Base-by-base conservation (phyloP, 108 stramenopile genomes). In the Nitzschia sp. region DNA sequence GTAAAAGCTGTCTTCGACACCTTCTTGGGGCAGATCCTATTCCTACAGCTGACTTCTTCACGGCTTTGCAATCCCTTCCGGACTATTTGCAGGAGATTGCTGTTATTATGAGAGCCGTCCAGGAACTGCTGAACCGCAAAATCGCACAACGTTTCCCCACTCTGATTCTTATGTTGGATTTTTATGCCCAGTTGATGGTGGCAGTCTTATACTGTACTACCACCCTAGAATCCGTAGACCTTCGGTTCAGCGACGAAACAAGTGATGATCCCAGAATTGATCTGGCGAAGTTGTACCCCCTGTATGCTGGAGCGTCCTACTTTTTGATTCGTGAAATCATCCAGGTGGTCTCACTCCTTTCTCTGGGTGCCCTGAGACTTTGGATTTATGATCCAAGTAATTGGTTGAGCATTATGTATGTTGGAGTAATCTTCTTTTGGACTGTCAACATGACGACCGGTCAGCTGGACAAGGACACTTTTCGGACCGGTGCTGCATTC, bases 91-190 rank as follows among this genome's bases (percentile, higher is more conserved):
- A 58, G 20, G 91, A 92, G 43, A 41, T 52, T 46, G 88, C 91
- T 0, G 88, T 89, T 11, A 63, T 88, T 12, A 73, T 76, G 69
- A 79, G 63, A 8, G 69, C 67, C 3, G 86, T 92, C 10, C 91
- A 92, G 44, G 69, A 67, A 51, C 56, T 88, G 15, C 63, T 92
- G 14, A 92, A 92, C 61, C 41, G 77, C 24, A 88, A 87, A 57
- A 92, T 92, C 37, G 72, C 84, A 8, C 74, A 83, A 53, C 75
- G 85, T 24, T 88, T 92, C 54, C 85, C 86, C 11, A 92, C 91
- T 2, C 57, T 75, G 10, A 70, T 86, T 42, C 70, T 84, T 24
- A 65, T 87, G 58, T 19, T 77, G 52, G 86, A 86, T 70, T 78
- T 85, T 39, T 77, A 83, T 56, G 44, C 80, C 20, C 73, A 74